A percentile compares a stretch with the other conserved stretches of the same genome.
phyloP scores from a whole-genome alignment of 2,329 filamentous ascomycete species.

The Coniosporium tulheliwenetii region DNA sequence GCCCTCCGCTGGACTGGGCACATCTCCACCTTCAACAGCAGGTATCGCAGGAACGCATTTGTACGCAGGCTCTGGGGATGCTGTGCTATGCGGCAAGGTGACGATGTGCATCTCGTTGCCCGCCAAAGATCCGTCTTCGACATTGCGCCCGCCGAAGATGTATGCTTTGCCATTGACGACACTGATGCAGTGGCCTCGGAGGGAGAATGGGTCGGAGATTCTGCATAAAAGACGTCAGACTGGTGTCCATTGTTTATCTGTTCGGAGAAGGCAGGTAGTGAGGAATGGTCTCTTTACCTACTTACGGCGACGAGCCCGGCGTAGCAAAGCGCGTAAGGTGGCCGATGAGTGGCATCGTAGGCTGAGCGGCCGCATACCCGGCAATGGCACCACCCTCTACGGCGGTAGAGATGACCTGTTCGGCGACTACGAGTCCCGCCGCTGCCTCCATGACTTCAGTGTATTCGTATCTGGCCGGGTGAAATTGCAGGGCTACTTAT shows the following conservation, averaged over 20 bases:
- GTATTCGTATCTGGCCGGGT: slow-evolving; percentile 1
- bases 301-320: slow-evolving; percentile 3
- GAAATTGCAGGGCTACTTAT: background rate
- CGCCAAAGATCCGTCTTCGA: slow-evolving; percentile 16
- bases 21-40: slow-evolving; percentile 12
- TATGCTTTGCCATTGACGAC: slow-evolving; percentile 26
- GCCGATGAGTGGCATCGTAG: slow-evolving; percentile 13
- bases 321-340: too few relatives aligned
- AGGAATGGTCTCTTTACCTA: background rate
- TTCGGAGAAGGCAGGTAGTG: too few relatives aligned
- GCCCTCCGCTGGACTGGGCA: slow-evolving; percentile 18
- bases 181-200: slow-evolving; percentile 22
- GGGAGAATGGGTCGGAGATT: too few relatives aligned
- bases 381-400: slow-evolving; percentile 20
- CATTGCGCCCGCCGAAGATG: slow-evolving; percentile 26
- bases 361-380: slow-evolving; percentile 25
- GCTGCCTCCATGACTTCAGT: slow-evolving; percentile 23
- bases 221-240: too few relatives aligned
- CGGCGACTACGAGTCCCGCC: slow-evolving; percentile 20
- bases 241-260: too few relatives aligned
- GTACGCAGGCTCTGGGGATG: slow-evolving; percentile 21
- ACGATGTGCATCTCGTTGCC: slow-evolving; percentile 27
- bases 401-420: slow-evolving; percentile 23
- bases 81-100: slow-evolving; percentile 13
- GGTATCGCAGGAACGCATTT: slow-evolving; percentile 24